Conservation (phyloP, 2,329 filamentous ascomycete species). For the Sclerotinia minor region DNA sequence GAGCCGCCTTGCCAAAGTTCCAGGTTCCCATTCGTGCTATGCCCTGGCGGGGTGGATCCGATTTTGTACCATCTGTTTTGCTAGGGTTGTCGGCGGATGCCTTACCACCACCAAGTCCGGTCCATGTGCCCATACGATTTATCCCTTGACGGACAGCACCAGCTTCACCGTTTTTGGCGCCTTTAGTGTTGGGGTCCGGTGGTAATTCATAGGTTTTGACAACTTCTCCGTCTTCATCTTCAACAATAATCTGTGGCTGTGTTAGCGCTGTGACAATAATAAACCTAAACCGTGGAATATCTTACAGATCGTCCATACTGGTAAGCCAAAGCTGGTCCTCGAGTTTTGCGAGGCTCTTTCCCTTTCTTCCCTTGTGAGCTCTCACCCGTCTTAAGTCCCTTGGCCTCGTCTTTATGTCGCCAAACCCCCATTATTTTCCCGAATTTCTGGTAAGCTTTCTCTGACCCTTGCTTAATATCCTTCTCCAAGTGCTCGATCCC, state of each 20-base stretch:
- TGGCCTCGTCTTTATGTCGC: conserved; percentile 43
- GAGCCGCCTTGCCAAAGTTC: conserved; percentile 34
- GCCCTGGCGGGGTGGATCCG: conserved; percentile 33
- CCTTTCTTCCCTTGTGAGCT: conserved; percentile 39
- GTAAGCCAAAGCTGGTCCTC: conserved; percentile 77
- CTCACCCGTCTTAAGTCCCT: conserved; percentile 40
- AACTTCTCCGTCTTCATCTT: conserved; percentile 83
- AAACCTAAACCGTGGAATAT: conserved; percentile 18
- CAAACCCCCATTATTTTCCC: conserved; percentile 40
- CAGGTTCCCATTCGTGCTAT: conserved; percentile 37
- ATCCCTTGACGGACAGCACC: conserved; percentile 35
- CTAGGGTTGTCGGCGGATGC: conserved; percentile 12
- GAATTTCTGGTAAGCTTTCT: conserved; percentile 31
- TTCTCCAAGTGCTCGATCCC: conserved; percentile 46
- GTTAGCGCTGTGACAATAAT: conserved; percentile 26
- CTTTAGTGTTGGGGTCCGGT: conserved; percentile 38
- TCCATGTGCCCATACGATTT: conserved; percentile 37
- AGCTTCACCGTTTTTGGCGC: conserved; percentile 26
- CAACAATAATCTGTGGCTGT: conserved; percentile 69
- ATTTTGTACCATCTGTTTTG: neutral
- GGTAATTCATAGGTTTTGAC: conserved; percentile 81
- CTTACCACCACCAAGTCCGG: conserved; percentile 32
- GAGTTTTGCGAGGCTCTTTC: conserved; percentile 50
- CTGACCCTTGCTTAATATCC: conserved; percentile 41
- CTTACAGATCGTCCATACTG: conserved; percentile 78